Conservation (phyloP, 225 moss, liverwort and hornwort genomes). For the Physcomitrellopsis africana region DNA sequence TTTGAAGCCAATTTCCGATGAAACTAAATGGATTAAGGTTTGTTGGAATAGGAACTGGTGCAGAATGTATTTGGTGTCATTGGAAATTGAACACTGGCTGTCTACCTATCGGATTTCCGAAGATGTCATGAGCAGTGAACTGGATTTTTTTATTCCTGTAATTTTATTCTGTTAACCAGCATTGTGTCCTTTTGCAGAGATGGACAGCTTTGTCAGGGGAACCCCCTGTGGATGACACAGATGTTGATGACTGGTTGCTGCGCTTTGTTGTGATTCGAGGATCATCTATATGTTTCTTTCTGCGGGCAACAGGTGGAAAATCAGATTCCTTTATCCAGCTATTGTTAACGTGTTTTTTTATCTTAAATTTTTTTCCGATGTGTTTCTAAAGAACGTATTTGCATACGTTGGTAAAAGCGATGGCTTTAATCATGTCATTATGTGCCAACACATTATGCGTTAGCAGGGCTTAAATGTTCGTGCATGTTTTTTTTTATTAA, state of each 20-base stretch:
- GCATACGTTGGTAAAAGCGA: neutral
- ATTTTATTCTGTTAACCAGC: neutral
- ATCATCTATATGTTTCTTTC: constrained; percentile 82
- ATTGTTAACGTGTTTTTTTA: constrained; percentile 2
- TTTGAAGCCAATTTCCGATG: neutral
- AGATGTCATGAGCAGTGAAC: neutral
- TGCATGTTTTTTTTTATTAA: constrained; percentile 9
- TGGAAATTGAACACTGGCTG: neutral
- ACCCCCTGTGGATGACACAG: constrained; percentile 91
- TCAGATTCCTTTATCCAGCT: constrained; percentile 1
- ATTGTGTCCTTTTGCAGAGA: constrained; percentile 60
- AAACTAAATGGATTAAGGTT: constrained; percentile 4
- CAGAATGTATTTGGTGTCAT: neutral
- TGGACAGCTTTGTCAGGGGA: constrained; percentile 94
- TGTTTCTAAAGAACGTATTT: neutral
- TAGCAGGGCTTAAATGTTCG: neutral
- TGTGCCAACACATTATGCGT: neutral
- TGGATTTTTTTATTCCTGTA: neutral
- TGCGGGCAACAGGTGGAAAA: constrained; percentile 81
- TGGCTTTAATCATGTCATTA: neutral
- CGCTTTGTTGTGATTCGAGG: constrained; percentile 92
- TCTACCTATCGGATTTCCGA: constrained; percentile 4
- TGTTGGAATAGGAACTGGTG: neutral
- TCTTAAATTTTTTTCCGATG: neutral
- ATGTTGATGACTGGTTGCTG: constrained; percentile 98